These are phyloP conservation scores for Neurospora pannonica DNA, from an alignment of 495 filamentous ascomycete genomes.

Conservation along the genomic window DNA sequence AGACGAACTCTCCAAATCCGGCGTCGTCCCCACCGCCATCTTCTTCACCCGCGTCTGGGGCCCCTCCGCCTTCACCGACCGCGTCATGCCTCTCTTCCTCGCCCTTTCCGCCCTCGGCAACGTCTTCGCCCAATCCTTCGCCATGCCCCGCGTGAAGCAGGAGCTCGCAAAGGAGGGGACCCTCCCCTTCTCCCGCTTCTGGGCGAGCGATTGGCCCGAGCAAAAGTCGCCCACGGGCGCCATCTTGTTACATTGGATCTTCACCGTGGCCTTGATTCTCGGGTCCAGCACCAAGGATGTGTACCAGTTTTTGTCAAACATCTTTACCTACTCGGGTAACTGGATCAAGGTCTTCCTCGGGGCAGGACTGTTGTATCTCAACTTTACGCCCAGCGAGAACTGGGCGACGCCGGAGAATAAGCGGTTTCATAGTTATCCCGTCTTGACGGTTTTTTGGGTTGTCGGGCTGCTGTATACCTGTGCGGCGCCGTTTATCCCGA, in stretches of 20 bases:
- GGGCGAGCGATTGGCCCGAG: slow-evolving; percentile 49
- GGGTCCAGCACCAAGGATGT: slow-evolving; percentile 17
- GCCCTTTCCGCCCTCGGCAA: slow-evolving; percentile 57
- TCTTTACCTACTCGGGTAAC: slow-evolving; percentile 28
- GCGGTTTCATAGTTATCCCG: slow-evolving; percentile 26
- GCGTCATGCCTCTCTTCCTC: slow-evolving; percentile 53
- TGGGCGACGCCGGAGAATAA: slow-evolving; percentile 16
- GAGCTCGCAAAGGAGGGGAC: slow-evolving; percentile 53
- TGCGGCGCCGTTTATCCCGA: slow-evolving; percentile 34
- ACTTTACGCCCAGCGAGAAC: slow-evolving; percentile 28
- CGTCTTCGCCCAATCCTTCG: slow-evolving; percentile 54
- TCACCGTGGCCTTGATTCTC: slow-evolving; percentile 50
- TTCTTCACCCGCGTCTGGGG: slow-evolving; percentile 53
- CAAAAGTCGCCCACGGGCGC: slow-evolving; percentile 48
- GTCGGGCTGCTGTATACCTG: slow-evolving; percentile 33
- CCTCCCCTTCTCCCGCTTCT: slow-evolving; percentile 45
- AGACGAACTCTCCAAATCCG: slow-evolving; percentile 41
- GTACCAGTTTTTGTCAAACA: slow-evolving; percentile 19
- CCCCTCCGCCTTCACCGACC: slow-evolving; percentile 24
- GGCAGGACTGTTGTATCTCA: slow-evolving; percentile 33
- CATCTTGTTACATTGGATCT: slow-evolving; percentile 53
- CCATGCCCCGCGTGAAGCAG: slow-evolving; percentile 50
- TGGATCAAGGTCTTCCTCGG: slow-evolving; percentile 44
- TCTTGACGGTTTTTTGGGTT: slow-evolving; percentile 36
- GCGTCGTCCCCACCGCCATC: slow-evolving; percentile 45